Percentiles rank a stretch among this genome's conserved stretches.
Evolutionary conservation across 2,329 filamentous ascomycete genomes (phyloP).

Genomic region (Apiospora aurea): DNA sequence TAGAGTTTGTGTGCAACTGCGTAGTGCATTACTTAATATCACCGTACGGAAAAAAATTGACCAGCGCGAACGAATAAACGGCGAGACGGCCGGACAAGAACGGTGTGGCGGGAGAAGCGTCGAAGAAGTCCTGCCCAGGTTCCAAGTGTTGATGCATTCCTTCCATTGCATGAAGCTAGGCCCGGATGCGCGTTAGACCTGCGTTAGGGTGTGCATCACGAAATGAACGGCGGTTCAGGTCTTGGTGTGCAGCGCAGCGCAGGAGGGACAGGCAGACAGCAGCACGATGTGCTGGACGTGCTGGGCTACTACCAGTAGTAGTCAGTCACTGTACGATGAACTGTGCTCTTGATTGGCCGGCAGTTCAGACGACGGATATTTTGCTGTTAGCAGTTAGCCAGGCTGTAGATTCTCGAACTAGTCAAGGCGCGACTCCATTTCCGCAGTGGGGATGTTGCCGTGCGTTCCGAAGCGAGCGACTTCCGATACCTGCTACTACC

Average conservation of each 20-base stretch:
- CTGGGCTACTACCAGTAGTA: not conserved
- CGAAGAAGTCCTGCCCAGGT: not conserved
- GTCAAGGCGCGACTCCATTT: conserved; percentile 11
- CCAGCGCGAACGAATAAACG: not conserved
- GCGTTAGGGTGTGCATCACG: not conserved
- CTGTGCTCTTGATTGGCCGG: conserved; percentile 6
- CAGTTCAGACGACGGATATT: conserved; percentile 7
- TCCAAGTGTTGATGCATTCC: conserved; percentile 1
- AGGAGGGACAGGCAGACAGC: too few species aligned
- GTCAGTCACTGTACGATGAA: not conserved
- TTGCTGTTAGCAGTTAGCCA: conserved; percentile 18
- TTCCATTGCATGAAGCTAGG: conserved; percentile 19
- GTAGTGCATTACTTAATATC: not conserved
- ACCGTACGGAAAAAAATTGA: not conserved
- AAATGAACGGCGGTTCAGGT: conserved; percentile 2
- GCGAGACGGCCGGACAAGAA: not conserved
- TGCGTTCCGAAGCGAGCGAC: not conserved
- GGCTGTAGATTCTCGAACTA: not conserved
- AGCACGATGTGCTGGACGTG: not conserved
- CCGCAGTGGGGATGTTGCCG: conserved; percentile 6
- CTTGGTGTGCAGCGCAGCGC: not conserved
- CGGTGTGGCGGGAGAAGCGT: conserved; percentile 12
- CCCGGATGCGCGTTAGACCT: not conserved
- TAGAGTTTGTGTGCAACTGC: not conserved
- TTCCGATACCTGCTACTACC: not conserved